Percentiles rank a stretch among this genome's conserved stretches.
These are phyloP conservation scores for Diaporthe batatas DNA, from an alignment of 2,329 filamentous ascomycete genomes.

Conservation along the genomic window DNA sequence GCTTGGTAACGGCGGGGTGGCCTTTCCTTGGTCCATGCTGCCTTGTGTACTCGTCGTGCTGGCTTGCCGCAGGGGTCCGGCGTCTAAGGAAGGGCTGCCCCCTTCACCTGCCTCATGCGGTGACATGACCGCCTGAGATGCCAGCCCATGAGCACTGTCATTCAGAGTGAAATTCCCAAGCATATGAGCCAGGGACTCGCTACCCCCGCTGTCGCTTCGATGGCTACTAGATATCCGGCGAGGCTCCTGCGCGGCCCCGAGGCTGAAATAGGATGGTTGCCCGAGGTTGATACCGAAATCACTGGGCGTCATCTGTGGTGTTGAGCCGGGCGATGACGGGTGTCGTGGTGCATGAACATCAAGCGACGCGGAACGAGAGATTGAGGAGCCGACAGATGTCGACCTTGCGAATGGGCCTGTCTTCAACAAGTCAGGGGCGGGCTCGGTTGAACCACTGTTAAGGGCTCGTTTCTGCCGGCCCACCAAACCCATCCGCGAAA, in stretches of 20 bases:
- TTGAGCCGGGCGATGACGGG: constrained; percentile 87
- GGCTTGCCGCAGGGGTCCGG: constrained; percentile 73
- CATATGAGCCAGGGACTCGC: constrained; percentile 86
- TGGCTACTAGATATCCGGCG: constrained; percentile 82
- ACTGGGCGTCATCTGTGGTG: constrained; percentile 88
- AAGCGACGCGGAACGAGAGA: constrained; percentile 84
- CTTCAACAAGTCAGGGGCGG: constrained; percentile 92
- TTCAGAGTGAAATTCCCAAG: constrained; percentile 83
- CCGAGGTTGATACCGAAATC: constrained; percentile 72
- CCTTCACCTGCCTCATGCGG: constrained; percentile 80
- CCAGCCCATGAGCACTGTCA: constrained; percentile 63
- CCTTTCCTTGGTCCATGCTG: constrained; percentile 65
- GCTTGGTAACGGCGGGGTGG: constrained; percentile 71
- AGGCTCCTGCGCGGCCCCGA: constrained; percentile 71
- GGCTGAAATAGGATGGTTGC: constrained; percentile 93
- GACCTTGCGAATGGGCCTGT: constrained; percentile 91
- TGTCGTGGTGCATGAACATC: constrained; percentile 78
- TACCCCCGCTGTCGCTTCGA: constrained; percentile 92
- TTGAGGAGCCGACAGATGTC: constrained; percentile 86
- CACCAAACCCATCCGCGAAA: constrained; percentile 96
- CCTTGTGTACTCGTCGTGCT: constrained; percentile 58
- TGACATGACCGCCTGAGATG: constrained; percentile 64
- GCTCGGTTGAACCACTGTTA: constrained; percentile 80
- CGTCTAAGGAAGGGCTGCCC: constrained; percentile 81
- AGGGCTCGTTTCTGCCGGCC: constrained; percentile 95